Base-by-base conservation (phyloP, 1,284 basidiomycete species). In the Waitea zeae region DNA sequence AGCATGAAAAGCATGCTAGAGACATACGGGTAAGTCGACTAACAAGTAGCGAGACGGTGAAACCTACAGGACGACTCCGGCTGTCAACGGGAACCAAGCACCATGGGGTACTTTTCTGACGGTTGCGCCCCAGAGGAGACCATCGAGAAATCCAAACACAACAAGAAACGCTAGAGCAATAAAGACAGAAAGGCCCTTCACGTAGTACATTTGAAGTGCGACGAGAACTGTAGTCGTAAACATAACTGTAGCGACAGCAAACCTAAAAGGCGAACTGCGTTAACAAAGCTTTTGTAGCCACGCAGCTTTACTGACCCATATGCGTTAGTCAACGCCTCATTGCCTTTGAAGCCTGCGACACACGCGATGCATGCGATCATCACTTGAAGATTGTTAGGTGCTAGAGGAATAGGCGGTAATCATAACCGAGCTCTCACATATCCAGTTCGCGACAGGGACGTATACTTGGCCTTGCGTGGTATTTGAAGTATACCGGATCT, bases 161-260 rank as follows among this genome's bases (percentile, higher is more conserved):
- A 67, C 0, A 41, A 77, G 64, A 45, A 66, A 77, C 1, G 43
- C 47, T 3, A 73, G 3, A 0, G 57, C 59, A 12, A 73, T 26
- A 6, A 64, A 33, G 22, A 57, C 43, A 3, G 65, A 61, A 38
- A 57, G 49, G n/a, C 53, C 45, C 42, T 75, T 77, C 34, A 73
- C 64, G 38, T 61, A 67, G 20, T 48, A 53, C 41, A 73, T 73
- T 34, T 71, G 70, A 13, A 77, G 48, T 0, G 67, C 51, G 19
- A 79, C 52, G 29, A 78, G 49, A 1, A 64, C 52, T 2, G 63
- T 68, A 0, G 73, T 77, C 3, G 65, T 57, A 35, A 77, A 58
- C 65, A 77, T 69, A 27, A 76, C 70, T 0, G 70, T 71, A 0
- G 71, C 58, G 4, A 76, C 72, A 0, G 70, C 66, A 46, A 75